A percentile compares a stretch with the other conserved stretches of the same genome.
phyloP scores from a whole-genome alignment of 148 eudicot genomes.

The Rhododendron vialii region DNA sequence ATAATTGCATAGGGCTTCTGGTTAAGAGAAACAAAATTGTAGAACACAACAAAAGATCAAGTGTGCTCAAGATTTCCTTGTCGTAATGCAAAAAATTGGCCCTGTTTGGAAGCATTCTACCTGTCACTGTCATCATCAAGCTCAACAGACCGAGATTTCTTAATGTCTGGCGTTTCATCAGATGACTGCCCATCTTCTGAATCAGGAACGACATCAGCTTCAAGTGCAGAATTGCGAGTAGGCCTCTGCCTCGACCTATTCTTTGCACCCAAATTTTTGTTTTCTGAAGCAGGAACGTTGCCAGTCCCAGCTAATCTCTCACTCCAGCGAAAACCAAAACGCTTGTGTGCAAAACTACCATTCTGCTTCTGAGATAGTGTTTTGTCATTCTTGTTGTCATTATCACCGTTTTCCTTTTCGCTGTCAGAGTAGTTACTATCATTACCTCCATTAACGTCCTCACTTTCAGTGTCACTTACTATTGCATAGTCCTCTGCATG shows the following conservation, averaged over 20 bases:
- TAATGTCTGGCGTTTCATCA: constrained; percentile 16
- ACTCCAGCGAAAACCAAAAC: constrained; percentile 22
- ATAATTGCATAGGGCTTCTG: background rate
- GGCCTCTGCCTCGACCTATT: constrained; percentile 62
- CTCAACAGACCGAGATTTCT: constrained; percentile 23
- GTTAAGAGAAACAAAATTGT: background rate
- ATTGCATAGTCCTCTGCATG: constrained; percentile 7
- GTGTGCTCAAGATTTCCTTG: background rate
- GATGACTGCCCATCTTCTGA: constrained; percentile 50
- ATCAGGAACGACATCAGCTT: constrained; percentile 39
- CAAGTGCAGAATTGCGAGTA: constrained; percentile 50
- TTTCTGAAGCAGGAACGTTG: constrained; percentile 20
- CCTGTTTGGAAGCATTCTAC: constrained; percentile 12
- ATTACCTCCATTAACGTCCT: constrained; percentile 19
- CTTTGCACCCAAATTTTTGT: constrained; percentile 41
- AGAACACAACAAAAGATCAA: background rate
- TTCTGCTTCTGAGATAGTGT: constrained; percentile 17
- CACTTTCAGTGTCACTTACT: constrained; percentile 26
- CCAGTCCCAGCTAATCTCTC: constrained; percentile 34
- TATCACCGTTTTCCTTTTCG: constrained; percentile 18
- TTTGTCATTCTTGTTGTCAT: constrained; percentile 10
- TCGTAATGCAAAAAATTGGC: constrained; percentile 17
- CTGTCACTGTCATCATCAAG: constrained; percentile 29
- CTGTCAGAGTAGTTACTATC: constrained; percentile 14
- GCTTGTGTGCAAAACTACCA: constrained; percentile 13